Conservation (phyloP, 1,284 basidiomycete genomes). For the Malassezia globosa region DNA sequence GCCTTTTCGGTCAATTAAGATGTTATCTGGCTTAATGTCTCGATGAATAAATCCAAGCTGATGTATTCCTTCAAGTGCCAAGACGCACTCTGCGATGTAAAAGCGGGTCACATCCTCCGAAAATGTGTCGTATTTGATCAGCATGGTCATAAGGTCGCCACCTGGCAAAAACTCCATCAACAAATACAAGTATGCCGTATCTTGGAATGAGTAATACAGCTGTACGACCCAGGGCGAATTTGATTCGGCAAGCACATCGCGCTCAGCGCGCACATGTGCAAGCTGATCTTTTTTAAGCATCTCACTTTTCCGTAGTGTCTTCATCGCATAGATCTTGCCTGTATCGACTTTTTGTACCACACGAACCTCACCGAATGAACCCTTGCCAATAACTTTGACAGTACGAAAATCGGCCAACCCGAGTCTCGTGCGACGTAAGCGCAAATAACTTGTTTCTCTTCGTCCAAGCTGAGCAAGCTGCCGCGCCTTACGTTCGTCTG, state of each 20-base stretch:
- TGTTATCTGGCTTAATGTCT: conserved; percentile 95
- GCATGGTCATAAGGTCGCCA: conserved; percentile 94
- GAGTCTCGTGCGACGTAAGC: conserved; percentile 80
- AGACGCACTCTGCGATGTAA: conserved; percentile 96
- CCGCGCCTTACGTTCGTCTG: conserved; percentile 73
- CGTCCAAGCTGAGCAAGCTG: conserved; percentile 82
- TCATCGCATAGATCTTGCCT: conserved; percentile 98
- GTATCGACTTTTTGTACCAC: conserved; percentile 94
- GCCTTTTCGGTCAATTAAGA: conserved; percentile 83
- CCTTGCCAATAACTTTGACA: conserved; percentile 97
- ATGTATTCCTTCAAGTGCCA: conserved; percentile 95
- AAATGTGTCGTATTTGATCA: conserved; percentile 99
- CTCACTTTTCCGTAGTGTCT: conserved; percentile 90
- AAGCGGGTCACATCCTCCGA: conserved; percentile 96
- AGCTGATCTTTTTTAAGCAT: conserved; percentile 99
- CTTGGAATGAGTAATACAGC: conserved; percentile 97
- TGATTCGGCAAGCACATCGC: conserved; percentile 91
- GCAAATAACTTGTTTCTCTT: conserved; percentile 66
- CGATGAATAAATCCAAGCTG: conserved; percentile 96
- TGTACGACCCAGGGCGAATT: conserved; percentile 97
- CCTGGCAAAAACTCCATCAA: conserved; percentile 99
- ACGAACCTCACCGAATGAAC: conserved; percentile 93
- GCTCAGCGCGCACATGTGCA: conserved; percentile 94
- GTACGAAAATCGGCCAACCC: conserved; percentile 87
- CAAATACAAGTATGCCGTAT: conserved; percentile 85